Conservation (phyloP, 176 grass and related monocot species). For the Pontederia crassipes region DNA sequence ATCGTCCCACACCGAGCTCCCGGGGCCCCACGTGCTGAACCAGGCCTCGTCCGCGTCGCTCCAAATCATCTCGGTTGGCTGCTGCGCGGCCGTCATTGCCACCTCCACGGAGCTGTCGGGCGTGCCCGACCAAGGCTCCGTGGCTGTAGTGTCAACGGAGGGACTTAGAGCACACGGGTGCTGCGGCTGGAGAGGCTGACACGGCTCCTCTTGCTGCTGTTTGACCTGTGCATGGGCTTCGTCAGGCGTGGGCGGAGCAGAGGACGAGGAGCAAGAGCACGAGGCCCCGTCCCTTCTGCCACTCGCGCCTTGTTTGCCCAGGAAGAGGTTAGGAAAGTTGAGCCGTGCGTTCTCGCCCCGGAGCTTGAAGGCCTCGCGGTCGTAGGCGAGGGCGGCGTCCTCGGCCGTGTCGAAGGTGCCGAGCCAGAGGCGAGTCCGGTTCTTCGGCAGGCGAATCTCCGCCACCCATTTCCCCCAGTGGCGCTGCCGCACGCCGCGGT, state of each 20-base stretch:
- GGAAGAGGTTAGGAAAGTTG: conserved; percentile 22
- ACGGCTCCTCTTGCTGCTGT: neutral
- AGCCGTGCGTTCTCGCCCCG: conserved; percentile 23
- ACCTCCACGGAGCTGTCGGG: conserved; percentile 9
- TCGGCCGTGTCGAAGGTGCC: conserved; percentile 84
- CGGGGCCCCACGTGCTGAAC: conserved; percentile 86
- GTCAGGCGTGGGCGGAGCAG: conserved; percentile 21
- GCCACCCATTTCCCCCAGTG: conserved; percentile 91
- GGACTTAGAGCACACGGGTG: neutral
- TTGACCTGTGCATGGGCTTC: conserved; percentile 15
- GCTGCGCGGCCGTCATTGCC: neutral
- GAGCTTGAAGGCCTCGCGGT: conserved; percentile 24
- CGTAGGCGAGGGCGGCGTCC: conserved; percentile 25
- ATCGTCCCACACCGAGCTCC: conserved; percentile 91
- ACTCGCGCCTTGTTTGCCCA: neutral
- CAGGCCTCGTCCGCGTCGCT: conserved; percentile 70
- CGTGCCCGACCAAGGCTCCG: conserved; percentile 6
- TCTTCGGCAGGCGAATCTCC: conserved; percentile 66
- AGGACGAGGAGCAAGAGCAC: conserved; percentile 8
- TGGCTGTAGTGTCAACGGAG: conserved; percentile 14
- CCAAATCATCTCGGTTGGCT: conserved; percentile 36
- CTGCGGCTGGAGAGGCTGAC: neutral
- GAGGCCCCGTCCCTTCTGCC: conserved; percentile 20
- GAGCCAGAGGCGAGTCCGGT: conserved; percentile 80
- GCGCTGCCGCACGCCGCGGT: conserved; percentile 65